These are phyloP conservation scores for Hypoxylon sp. DNA, from an alignment of 2,329 filamentous ascomycete genomes.

Conservation along the genomic window DNA sequence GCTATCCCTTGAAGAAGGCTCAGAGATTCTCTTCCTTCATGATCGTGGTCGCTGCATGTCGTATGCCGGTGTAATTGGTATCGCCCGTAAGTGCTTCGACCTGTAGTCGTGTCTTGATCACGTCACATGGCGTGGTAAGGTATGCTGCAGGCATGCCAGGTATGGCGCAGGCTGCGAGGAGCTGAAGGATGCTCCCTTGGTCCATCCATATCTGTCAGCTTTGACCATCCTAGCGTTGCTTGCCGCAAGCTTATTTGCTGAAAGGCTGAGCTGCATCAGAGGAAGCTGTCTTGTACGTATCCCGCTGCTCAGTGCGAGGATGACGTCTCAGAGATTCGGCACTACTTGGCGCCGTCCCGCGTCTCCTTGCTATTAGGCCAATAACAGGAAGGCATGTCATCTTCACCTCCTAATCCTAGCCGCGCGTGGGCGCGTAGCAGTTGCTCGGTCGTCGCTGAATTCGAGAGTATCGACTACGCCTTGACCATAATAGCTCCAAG, in stretches of 20 bases:
- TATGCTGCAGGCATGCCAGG: constrained; percentile 93
- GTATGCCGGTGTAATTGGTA: constrained; percentile 84
- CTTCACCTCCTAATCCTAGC: background rate
- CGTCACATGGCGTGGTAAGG: constrained; percentile 95
- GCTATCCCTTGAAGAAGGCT: constrained; percentile 99
- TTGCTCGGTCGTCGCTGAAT: background rate
- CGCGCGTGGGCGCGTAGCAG: background rate
- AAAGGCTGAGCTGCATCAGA: too few relatives aligned
- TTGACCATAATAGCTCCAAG: too few relatives aligned
- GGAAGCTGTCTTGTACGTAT: background rate
- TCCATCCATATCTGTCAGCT: too few relatives aligned
- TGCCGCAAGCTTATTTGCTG: too few relatives aligned
- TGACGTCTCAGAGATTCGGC: background rate
- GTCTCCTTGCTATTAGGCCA: constrained; percentile 13
- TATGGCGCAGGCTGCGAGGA: constrained; percentile 94
- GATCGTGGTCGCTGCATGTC: constrained; percentile 87
- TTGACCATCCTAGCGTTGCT: too few relatives aligned
- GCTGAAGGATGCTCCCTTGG: constrained; percentile 89
- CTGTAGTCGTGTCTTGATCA: constrained; percentile 98
- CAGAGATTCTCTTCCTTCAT: constrained; percentile 91
- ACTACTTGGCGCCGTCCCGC: background rate
- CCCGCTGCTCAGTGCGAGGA: constrained; percentile 5
- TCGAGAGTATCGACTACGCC: too few relatives aligned
- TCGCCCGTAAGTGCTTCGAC: constrained; percentile 98
- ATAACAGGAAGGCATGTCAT: background rate